phyloP scores from a whole-genome alignment of 2,329 filamentous ascomycete genomes.

The Phialocephala subalpina region DNA sequence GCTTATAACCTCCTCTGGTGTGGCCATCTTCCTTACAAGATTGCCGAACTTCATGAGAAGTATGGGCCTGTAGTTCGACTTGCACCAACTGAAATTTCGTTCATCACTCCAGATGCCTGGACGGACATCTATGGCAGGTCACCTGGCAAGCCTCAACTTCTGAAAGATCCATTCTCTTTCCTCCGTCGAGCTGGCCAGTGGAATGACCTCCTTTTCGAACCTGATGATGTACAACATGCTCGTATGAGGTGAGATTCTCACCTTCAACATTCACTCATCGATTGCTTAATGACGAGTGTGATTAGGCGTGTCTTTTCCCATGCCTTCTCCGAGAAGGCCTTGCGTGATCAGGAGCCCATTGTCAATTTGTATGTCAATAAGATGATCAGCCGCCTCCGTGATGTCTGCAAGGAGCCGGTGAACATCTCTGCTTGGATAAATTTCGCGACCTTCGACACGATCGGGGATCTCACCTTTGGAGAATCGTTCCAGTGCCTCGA shows the following conservation, averaged over 20 bases:
- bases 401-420: conserved; percentile 4
- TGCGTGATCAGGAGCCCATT: conserved; percentile 52
- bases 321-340: conserved; percentile 50
- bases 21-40: conserved; percentile 21
- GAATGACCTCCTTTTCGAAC: conserved; percentile 19
- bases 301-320: conserved; percentile 46
- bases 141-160: conserved; percentile 11
- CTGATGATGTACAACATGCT: conserved; percentile 20
- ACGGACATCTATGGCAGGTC: conserved; percentile 20
- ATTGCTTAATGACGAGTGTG: no score
- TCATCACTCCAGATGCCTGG: conserved; percentile 22
- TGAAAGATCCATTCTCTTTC: conserved; percentile 16
- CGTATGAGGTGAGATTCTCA: no score
- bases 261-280: no score
- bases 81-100: conserved; percentile 19
- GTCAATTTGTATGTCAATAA: conserved; percentile 49
- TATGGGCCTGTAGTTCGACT: conserved; percentile 26
- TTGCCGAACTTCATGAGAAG: conserved; percentile 11
- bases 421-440: conserved; percentile 26
- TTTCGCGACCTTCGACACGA: conserved; percentile 48
- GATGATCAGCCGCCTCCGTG: conserved; percentile 40
- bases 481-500: conserved; percentile 4
- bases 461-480: neutral
- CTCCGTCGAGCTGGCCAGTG: neutral
- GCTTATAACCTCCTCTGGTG: conserved; percentile 17